Evolutionary conservation across 1,139 yeast genomes (phyloP).

Genomic region (Yamadazyma dendronema): DNA sequence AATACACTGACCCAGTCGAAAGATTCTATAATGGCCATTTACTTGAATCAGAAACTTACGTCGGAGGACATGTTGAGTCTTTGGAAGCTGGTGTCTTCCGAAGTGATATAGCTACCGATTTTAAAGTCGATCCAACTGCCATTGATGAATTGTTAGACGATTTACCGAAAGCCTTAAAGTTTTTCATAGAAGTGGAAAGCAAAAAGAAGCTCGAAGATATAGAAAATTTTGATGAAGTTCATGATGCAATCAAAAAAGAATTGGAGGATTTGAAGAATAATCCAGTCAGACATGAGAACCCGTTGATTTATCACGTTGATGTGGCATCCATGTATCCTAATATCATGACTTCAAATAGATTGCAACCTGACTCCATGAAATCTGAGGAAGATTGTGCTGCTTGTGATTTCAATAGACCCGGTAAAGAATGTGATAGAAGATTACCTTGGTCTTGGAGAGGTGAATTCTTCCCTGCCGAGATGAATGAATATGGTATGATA

Average conservation of each 20-base stretch:
- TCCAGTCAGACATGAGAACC: constrained; percentile 71
- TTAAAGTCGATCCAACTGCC: constrained; percentile 77
- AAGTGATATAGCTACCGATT: constrained; percentile 76
- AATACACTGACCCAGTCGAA: constrained; percentile 89
- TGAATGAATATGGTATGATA: constrained; percentile 89
- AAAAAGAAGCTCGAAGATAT: constrained; percentile 71
- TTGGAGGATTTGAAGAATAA: constrained; percentile 57
- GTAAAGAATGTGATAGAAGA: constrained; percentile 87
- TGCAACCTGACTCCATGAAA: constrained; percentile 98
- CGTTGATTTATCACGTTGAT: constrained; percentile 94
- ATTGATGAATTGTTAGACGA: constrained; percentile 76
- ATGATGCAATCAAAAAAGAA: constrained; percentile 52
- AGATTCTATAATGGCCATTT: constrained; percentile 93
- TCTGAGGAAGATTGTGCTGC: constrained; percentile 94
- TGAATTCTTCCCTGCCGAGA: constrained; percentile 86
- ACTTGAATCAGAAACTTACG: constrained; percentile 93
- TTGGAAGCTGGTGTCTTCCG: constrained; percentile 97
- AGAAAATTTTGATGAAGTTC: constrained; percentile 73
- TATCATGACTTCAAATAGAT: constrained; percentile 94
- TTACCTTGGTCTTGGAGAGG: constrained; percentile 99
- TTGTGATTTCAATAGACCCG: constrained; percentile 96
- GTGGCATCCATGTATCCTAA: constrained; percentile 99
- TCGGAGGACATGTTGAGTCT: constrained; percentile 98
- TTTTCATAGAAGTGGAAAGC: constrained; percentile 84
- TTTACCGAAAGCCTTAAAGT: constrained; percentile 72